Base-by-base conservation (phyloP, 2,329 filamentous ascomycete genomes). In the Penicillium sp. region DNA sequence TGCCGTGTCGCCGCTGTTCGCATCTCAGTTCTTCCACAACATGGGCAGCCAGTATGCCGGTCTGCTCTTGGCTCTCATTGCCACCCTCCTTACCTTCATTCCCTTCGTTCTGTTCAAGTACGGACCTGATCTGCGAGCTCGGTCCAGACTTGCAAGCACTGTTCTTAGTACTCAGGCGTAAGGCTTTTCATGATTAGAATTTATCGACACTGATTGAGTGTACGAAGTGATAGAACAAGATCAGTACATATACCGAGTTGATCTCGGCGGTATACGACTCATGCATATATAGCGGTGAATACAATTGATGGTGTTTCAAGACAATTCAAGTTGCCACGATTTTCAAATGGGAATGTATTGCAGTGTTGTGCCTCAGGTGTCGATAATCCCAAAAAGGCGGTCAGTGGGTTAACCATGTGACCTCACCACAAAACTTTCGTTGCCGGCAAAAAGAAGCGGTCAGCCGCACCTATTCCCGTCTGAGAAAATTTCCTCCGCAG, bases 1-100 rank as follows among this genome's bases (percentile, higher is more conserved):
- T 39, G 79, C 78, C 2, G 75, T 81, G 0, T 77, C 78, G 22
- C 79, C 79, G 0, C 63, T 81, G 11, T 81, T 81, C 54, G 78
- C 78, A 11, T 74, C 69, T 28, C 75, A 79, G 42, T 80, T 81
- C 65, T 81, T 81, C 64, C 73, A 78, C 57, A 80, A 80, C 48
- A 68, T 81, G 13, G 78, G 78, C 4, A 79, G 76, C 53, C 77
- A 80, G 61, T 81, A 76, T 48, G 78, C 79, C 1, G 79, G 79
- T 9, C 60, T 81, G 16, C 69, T 81, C 16, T 57, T 81, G 47
- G 72, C 77, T 0, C 54, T 80, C 8, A 67, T 80, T 14, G 78
- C 74, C 1, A 76, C 76, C 0, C 49, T 57, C 25, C 64, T 66
- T 50, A 67, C 60, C 22, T 61, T 64, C 1, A 67, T 68, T 39